Base-by-base conservation (phyloP, 1,284 basidiomycete genomes). In the Paramarasmius palmivorus region DNA sequence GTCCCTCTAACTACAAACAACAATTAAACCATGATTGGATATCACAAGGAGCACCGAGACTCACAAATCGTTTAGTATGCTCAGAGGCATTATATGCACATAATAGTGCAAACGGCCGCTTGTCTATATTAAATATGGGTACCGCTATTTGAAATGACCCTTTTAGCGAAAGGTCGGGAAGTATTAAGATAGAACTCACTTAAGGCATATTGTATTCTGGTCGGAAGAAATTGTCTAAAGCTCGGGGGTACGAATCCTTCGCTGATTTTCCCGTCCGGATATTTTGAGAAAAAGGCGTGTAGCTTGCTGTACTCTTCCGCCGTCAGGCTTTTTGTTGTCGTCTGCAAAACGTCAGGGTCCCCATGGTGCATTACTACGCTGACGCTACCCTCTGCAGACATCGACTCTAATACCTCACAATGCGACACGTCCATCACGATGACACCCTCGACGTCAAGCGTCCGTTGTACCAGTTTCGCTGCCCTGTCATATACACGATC, bases 71-170 rank as follows among this genome's bases (percentile, higher is more conserved):
- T 64, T 90, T 89, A 9, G 83, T 80, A 60, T 90, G 82, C 61
- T 90, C 85, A 39, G 85, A 84, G 0, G 88, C 90, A 66, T 90
- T 92, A 70, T 95, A 97, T 3, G 93, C 93, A 63, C 93, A 95
- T 35, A 98, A 77, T 61, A 98, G 70, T 2, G 93, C 93, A 64
- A 98, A 98, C 0, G 95, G 94, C 52, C 90, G 86, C 71, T 94
- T 92, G 73, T 97, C 93, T 52, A 97, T 86, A 58, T 95, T 95
- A 69, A 93, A 95, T 47, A 98, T 90, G 1, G 95, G 95, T 17
- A 96, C 92, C 50, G 85, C 90, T 92, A 54, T 20, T 49, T 51
- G 35, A 40, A 52, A 54, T 52, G 12, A 12, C 25, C 48, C 25
- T 15, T 42, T 12, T 2, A 26, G 52, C 39, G 42, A 0, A 35